Conservation (phyloP, 2,329 filamentous ascomycete genomes). For the Penicillium thymicola region DNA sequence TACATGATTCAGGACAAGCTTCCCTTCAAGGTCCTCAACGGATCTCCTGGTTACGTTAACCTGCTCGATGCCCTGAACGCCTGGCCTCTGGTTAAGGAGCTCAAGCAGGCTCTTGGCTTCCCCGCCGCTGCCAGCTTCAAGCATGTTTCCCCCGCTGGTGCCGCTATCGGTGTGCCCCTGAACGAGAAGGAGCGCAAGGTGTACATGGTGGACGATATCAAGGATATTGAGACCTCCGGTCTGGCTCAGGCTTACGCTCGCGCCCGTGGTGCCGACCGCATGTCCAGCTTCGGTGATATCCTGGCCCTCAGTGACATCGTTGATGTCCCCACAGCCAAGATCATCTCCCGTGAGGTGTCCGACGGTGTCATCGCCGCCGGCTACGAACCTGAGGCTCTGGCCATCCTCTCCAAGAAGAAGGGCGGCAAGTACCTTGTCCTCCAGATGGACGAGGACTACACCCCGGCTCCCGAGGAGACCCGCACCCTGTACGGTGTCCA, state of each 20-base stretch:
- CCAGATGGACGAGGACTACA: slow-evolving; percentile 86
- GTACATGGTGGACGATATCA: slow-evolving; percentile 96
- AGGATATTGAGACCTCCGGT: slow-evolving; percentile 77
- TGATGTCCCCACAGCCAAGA: slow-evolving; percentile 89
- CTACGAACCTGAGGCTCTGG: slow-evolving; percentile 79
- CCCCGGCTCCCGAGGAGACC: slow-evolving; percentile 69
- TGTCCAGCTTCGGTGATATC: slow-evolving; percentile 97
- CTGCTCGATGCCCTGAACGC: slow-evolving; percentile 93
- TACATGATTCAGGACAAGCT: slow-evolving; percentile 69
- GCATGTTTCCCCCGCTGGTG: slow-evolving; percentile 95
- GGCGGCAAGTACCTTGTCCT: slow-evolving; percentile 94
- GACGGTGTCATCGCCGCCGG: slow-evolving; percentile 92
- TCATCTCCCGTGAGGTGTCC: slow-evolving; percentile 96
- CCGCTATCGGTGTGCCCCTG: slow-evolving; percentile 86
- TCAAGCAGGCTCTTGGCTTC: slow-evolving; percentile 80
- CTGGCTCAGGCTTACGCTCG: slow-evolving; percentile 95
- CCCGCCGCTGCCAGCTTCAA: slow-evolving; percentile 97
- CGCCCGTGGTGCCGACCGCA: slow-evolving; percentile 91
- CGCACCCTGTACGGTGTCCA: slow-evolving; percentile 88
- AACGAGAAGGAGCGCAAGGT: slow-evolving; percentile 88
- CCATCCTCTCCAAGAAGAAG: slow-evolving; percentile 97
- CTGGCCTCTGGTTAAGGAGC: slow-evolving; percentile 95
- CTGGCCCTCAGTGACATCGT: slow-evolving; percentile 90
- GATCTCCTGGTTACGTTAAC: slow-evolving; percentile 95
- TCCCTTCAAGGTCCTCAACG: slow-evolving; percentile 91